Base-by-base conservation (phyloP, 768 basidiomycete genomes). In the Guyanaporus albipodus region DNA sequence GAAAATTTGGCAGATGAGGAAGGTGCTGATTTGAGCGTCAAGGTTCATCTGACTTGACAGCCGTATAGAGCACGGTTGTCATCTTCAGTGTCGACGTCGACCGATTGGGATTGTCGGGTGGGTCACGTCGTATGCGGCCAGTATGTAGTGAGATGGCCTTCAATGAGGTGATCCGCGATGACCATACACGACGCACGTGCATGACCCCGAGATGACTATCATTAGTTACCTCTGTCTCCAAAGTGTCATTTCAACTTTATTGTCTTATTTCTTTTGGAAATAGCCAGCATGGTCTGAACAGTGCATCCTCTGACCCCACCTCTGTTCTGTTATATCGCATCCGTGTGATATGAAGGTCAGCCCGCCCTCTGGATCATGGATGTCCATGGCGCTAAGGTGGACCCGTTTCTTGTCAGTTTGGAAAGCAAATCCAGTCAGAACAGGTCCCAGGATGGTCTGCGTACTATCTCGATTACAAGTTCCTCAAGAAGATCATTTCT, bases 381-480 rank as follows among this genome's bases (percentile, higher is more conserved):
- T 24, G 12, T 27, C 22, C 36, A 9, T 39, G 21, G 29, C 12
- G 14, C 23, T 29, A 14, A 31, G 15, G 15, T 29, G 19, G 18
- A 35, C 46, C 18, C 44, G n/a, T 38, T n/a, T 29, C n/a, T 22
- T 4, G 44, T 33, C 63, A 98, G 94, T 99, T 99, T 68, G 96
- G 96, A 59, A 99, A 99, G 75, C 87, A 91, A 51, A 92, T 99
- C 52, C 93, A 92, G 68, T 82, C 87, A 24, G 88, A 95, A 66
- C 92, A 96, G 73, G 84, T 97, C 44, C 93, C 95, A 42, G 95
- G 94, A 72, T 99, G 95, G 95, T 91, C 90, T 23, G 66, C 75
- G 34, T 91, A 90, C 73, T 98, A 98, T 70, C 82, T 97, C 49
- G 94, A 98, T 72, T 99, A 99, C 80, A 99, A 99, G 74, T 87